Conservation (phyloP, 345 rosid genomes). For the Corymbia maculata region DNA sequence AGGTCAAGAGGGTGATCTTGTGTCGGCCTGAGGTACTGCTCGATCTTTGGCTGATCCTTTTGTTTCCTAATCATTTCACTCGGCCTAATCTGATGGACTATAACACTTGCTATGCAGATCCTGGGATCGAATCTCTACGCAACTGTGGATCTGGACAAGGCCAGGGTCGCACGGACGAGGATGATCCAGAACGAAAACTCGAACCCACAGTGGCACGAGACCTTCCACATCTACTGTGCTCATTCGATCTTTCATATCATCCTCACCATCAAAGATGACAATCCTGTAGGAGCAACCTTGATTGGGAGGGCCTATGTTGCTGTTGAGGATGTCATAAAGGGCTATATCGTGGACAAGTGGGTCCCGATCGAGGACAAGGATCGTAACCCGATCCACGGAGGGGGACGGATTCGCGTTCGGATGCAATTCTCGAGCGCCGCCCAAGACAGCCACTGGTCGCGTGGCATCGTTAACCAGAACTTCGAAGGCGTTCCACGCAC, state of each 20-base stretch:
- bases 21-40: background rate
- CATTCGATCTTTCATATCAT: slow-evolving; percentile 42
- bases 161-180: slow-evolving; percentile 63
- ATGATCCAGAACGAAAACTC: slow-evolving; percentile 13
- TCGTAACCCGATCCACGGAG: slow-evolving; percentile 23
- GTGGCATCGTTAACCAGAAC: slow-evolving; percentile 25
- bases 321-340: slow-evolving; percentile 30
- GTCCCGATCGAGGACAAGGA: slow-evolving; percentile 33
- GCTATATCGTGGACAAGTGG: slow-evolving; percentile 19
- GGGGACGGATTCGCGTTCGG: slow-evolving; percentile 32
- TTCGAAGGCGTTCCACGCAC: slow-evolving; percentile 46
- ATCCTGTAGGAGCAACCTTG: slow-evolving; percentile 41
- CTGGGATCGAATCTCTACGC: slow-evolving; percentile 45
- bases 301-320: slow-evolving; percentile 76
- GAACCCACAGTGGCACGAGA: slow-evolving; percentile 42
- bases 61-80: background rate
- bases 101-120: slow-evolving; percentile 8
- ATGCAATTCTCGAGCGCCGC: slow-evolving; percentile 26
- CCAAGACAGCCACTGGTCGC: slow-evolving; percentile 37
- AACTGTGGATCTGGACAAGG: slow-evolving; percentile 61
- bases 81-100: background rate
- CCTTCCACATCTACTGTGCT: slow-evolving; percentile 54
- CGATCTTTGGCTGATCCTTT: background rate
- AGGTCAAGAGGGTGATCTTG: background rate
- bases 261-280: slow-evolving; percentile 51